A percentile compares a stretch with the other conserved stretches of the same genome.
phyloP scores from a whole-genome alignment of 768 basidiomycete genomes.

The Tricholoma matsutake region DNA sequence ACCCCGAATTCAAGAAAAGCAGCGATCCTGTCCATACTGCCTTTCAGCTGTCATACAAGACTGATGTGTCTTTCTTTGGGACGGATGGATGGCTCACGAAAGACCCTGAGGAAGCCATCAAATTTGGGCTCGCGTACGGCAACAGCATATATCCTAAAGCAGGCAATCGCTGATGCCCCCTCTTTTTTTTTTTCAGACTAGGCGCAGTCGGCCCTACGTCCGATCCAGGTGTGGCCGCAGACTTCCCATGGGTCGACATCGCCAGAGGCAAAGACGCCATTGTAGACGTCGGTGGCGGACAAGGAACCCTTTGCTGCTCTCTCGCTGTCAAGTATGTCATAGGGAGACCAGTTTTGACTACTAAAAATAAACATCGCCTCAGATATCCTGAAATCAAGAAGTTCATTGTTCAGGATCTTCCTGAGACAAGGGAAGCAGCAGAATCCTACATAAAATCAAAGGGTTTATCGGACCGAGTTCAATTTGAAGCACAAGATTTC shows the following conservation, averaged over 20 bases:
- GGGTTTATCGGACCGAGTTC: slow-evolving; percentile 28
- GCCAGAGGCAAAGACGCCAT: slow-evolving; percentile 34
- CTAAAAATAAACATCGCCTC: background rate
- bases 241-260: slow-evolving; percentile 37
- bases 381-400: slow-evolving; percentile 37
- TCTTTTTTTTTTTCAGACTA: slow-evolving; percentile 21
- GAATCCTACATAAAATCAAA: slow-evolving; percentile 32
- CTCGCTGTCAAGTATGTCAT: slow-evolving; percentile 31
- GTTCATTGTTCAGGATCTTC: slow-evolving; percentile 37
- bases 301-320: slow-evolving; percentile 37
- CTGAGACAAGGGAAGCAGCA: slow-evolving; percentile 32
- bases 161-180: background rate
- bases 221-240: slow-evolving; percentile 35
- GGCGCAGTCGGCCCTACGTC: slow-evolving; percentile 37
- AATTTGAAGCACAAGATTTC: slow-evolving; percentile 37
- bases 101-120: slow-evolving; percentile 33
- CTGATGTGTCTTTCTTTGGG: slow-evolving; percentile 33
- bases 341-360: background rate
- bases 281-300: slow-evolving; percentile 39
- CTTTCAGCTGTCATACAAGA: slow-evolving; percentile 36
- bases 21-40: slow-evolving; percentile 34
- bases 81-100: slow-evolving; percentile 35
- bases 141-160: background rate
- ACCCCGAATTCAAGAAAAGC: slow-evolving; percentile 31
- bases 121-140: slow-evolving; percentile 31